A percentile compares a stretch with the other conserved stretches of the same genome.
Evolutionary conservation across 768 basidiomycete species (phyloP).

Genomic region (Rickenella mellea): DNA sequence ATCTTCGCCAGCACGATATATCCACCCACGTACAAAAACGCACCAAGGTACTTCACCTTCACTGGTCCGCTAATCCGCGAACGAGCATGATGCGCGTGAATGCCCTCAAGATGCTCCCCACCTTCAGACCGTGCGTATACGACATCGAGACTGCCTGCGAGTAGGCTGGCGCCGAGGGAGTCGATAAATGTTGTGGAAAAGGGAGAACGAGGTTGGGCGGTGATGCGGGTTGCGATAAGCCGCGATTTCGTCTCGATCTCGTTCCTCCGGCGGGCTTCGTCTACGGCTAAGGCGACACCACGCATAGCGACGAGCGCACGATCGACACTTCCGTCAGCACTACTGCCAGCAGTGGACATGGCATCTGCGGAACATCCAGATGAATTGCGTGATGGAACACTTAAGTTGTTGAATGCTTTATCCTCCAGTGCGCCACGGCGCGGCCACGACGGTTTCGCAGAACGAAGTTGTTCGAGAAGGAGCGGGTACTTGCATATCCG

Average conservation of each 20-base stretch:
- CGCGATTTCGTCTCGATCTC: conserved; percentile 58
- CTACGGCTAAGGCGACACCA: conserved; percentile 64
- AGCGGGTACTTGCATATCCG: conserved; percentile 93
- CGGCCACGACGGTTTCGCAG: too few relatives aligned
- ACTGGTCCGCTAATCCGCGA: conserved; percentile 38
- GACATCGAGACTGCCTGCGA: conserved; percentile 85
- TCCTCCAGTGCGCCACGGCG: too few relatives aligned
- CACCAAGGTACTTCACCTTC: conserved; percentile 80
- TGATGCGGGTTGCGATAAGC: conserved; percentile 61
- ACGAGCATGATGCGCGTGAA: conserved; percentile 38
- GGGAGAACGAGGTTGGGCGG: conserved; percentile 9
- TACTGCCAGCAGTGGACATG: too few relatives aligned
- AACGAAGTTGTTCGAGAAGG: conserved; percentile 71
- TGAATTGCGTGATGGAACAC: too few relatives aligned
- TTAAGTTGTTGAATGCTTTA: too few relatives aligned
- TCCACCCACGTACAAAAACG: conserved; percentile 80
- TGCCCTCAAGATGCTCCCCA: conserved; percentile 20
- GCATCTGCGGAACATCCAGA: too few relatives aligned
- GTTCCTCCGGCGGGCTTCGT: conserved; percentile 66
- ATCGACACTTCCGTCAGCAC: conserved; percentile 11
- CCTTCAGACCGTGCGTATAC: conserved; percentile 23
- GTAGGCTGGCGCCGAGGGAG: conserved; percentile 68
- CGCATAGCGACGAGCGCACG: conserved; percentile 61
- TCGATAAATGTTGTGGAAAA: too few relatives aligned
- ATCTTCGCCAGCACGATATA: conserved; percentile 87